Evolutionary conservation across 306 rosid species (phyloP), one percentile per base, ranked within the genome.

Genomic region (Gastrolobium villosum): DNA sequence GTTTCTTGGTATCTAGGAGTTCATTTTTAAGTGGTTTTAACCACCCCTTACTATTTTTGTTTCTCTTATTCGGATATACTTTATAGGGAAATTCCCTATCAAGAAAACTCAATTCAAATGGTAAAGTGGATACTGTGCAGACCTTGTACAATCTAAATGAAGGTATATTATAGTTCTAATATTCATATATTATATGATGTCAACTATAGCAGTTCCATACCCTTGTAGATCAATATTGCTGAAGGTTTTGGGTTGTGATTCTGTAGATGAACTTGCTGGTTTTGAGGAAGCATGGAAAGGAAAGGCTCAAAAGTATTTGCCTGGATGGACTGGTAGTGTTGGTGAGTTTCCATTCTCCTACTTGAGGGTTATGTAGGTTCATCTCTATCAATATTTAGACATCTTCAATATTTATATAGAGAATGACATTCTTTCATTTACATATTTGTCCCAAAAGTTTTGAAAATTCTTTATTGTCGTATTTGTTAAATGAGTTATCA

Each of bases 281-380:
- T 92, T 94, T 79, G 95, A 92, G 77, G 84, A 90, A 57, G 81
- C 92, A 59, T 94, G 99, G 99, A 82, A 86, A 52, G 89, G 78
- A 78, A 88, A 83, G 76, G 86, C 93, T 70, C 78, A 81, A 80
- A 88, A 83, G 76, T 79, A 78, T 76, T 65, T 92, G 73, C 92
- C 97, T 76, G 91, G 89, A n/a, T 94, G 82, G 89, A 20, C 83
- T 32, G 89, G 81, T 37, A 81, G 30, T 74, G 45, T 68, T 48
- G 92, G 95, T 90, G 60, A 83, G 88, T 72, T 41, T 53, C 61
- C 48, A n/a, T 78, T 64, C 14, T 55, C 60, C 77, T 63, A 41
- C 14, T 74, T 55, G 35, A 46, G 49, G 41, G 20, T 37, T 43
- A 5, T 39, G 65, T 53, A 62, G 28, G 31, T 59, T 59, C 4